Base-by-base conservation (phyloP, 352 stramenopile species). In the Paralagenidium karlingii region DNA sequence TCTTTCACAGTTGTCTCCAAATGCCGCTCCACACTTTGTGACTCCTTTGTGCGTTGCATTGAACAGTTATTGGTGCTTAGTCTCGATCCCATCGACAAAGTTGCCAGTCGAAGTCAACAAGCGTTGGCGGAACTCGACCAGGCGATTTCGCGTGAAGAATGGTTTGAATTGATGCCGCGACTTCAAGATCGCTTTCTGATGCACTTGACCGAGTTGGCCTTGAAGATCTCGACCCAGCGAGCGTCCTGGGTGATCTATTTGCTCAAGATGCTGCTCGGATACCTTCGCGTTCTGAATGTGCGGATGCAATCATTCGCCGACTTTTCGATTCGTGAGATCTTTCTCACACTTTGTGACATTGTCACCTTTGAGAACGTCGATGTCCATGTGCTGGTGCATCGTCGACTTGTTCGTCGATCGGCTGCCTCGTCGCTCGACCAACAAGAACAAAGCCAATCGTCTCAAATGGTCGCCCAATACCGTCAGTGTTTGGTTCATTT, bases 401-500 rank as follows among this genome's bases (percentile, higher is more conserved):
- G 80, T n/a, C n/a, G n/a, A n/a, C n/a, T n/a, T n/a, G n/a, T n/a
- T n/a, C n/a, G n/a, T n/a, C n/a, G n/a, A n/a, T n/a, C n/a, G n/a
- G n/a, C n/a, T n/a, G n/a, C n/a, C n/a, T n/a, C n/a, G n/a, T 22
- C 30, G 3, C 30, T 36, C 3, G 19, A 36, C 22, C 30, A 20
- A 36, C 7, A 7, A 8, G 7, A 36, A 22, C 16, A 20, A 36
- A 33, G 16, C 13, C 13, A 33, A 13, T 33, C 28, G 28, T 36
- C 30, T 36, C 3, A 82, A 32, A 43, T 67, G 30, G 51, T 84
- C 9, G 66, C 76, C 20, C 75, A 90, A 41, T 93, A 82, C 50
- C 74, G 78, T 29, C 90, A 89, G 43, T 63, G 77, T 9, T 63
- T 89, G 25, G 55, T 54, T 3, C 61, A 67, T 33, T 88, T 93